Percentiles rank a stretch among this genome's conserved stretches.
Conservation (phyloP, 2,329 filamentous ascomycete species). For the Ophiocordyceps camponoti-rufipedis region DNA sequence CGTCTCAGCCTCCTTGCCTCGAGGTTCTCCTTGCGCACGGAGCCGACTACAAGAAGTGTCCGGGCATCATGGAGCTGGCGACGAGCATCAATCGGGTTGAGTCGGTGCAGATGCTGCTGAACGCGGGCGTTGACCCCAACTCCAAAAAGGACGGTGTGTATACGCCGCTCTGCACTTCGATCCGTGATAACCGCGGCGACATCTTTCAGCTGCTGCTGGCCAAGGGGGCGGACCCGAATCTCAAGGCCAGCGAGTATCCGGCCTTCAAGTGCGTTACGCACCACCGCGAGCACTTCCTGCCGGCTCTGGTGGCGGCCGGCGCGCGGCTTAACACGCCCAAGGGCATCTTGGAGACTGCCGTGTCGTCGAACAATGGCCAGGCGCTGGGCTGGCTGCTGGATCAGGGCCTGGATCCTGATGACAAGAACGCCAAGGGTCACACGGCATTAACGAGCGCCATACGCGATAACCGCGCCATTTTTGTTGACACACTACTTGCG, state of each 20-base stretch:
- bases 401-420: slow-evolving; percentile 40
- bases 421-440: slow-evolving; percentile 34
- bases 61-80: slow-evolving; percentile 46
- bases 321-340: slow-evolving; percentile 39
- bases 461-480: slow-evolving; percentile 35
- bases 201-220: slow-evolving; percentile 40
- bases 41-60: slow-evolving; percentile 39
- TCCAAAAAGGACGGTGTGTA: slow-evolving; percentile 46
- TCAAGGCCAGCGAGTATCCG: slow-evolving; percentile 44
- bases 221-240: slow-evolving; percentile 43
- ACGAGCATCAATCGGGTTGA: slow-evolving; percentile 45
- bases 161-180: slow-evolving; percentile 49
- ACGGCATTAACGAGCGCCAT: slow-evolving; percentile 51
- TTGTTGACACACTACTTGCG: slow-evolving; percentile 38
- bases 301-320: slow-evolving; percentile 39
- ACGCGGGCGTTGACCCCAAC: slow-evolving; percentile 42
- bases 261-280: slow-evolving; percentile 52
- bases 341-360: slow-evolving; percentile 47
- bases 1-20: slow-evolving; percentile 38
- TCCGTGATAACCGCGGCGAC: slow-evolving; percentile 45
- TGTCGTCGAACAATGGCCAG: slow-evolving; percentile 41
- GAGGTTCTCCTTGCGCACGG: slow-evolving; percentile 39
- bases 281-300: slow-evolving; percentile 40
- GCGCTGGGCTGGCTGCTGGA: slow-evolving; percentile 42
- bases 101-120: slow-evolving; percentile 36